Conservation (phyloP, 2,329 filamentous ascomycete genomes). For the Ophiognomonia clavigignenti-juglandacearum region DNA sequence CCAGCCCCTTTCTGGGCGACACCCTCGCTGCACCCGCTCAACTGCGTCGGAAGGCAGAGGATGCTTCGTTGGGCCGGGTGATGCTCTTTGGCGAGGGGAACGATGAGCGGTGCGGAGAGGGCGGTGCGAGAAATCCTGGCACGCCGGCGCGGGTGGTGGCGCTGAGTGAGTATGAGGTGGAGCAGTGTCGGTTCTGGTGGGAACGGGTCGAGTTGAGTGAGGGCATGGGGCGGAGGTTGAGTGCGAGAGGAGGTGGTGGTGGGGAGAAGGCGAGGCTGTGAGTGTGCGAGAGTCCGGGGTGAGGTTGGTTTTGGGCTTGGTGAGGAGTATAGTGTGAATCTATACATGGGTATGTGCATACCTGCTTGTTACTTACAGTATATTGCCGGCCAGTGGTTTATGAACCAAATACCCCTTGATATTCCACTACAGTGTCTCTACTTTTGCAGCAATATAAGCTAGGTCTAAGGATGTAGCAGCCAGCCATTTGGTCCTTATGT, state of each 20-base stretch:
- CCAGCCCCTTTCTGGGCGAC: constrained; percentile 6
- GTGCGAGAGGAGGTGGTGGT: no score
- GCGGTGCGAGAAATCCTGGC: constrained; percentile 33
- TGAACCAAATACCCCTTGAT: no score
- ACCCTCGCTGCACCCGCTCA: constrained; percentile 2
- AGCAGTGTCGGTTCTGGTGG: constrained; percentile 60
- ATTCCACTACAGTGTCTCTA: no score
- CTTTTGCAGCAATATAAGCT: no score
- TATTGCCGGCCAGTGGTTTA: no score
- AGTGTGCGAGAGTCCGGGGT: no score
- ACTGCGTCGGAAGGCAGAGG: constrained; percentile 3
- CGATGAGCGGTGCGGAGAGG: constrained; percentile 40
- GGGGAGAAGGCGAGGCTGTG: neutral
- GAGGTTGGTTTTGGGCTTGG: no score
- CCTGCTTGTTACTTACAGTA: no score
- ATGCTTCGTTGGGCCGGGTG: constrained; percentile 28
- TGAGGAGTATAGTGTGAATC: no score
- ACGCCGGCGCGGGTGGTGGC: constrained; percentile 36
- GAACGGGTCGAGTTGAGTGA: constrained; percentile 43
- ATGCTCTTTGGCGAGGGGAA: constrained; percentile 58
- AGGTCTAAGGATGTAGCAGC: no score
- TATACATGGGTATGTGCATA: no score
- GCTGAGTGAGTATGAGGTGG: constrained; percentile 38
- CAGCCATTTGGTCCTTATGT: no score
- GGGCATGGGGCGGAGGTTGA: constrained; percentile 30